A percentile compares a stretch with the other conserved stretches of the same genome.
Evolutionary conservation across 805 yeast species (phyloP).

Genomic region (Blastobotrys parvus): DNA sequence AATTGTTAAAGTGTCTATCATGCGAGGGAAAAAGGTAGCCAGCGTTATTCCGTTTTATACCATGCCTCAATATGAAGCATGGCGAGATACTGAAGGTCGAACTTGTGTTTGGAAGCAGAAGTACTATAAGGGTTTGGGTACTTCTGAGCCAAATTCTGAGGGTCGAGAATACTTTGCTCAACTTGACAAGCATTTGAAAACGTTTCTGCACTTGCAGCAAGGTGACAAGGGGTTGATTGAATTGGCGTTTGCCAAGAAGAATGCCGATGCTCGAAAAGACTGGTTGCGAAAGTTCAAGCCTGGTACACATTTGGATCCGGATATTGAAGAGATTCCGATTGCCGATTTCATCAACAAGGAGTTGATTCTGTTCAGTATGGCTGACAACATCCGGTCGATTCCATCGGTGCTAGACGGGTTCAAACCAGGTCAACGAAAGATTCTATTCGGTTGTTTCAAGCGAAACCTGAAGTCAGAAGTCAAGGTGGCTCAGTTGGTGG

Average conservation of each 20-base stretch:
- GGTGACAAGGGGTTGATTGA: conserved; percentile 70
- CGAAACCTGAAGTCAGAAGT: conserved; percentile 68
- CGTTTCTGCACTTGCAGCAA: conserved; percentile 71
- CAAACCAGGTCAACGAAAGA: conserved; percentile 96
- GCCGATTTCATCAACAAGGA: conserved; percentile 93
- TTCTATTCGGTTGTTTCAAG: conserved; percentile 78
- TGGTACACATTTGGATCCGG: conserved; percentile 85
- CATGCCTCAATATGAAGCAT: conserved; percentile 90
- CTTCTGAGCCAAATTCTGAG: conserved; percentile 66
- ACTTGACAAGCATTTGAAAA: conserved; percentile 77
- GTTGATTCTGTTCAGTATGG: conserved; percentile 88
- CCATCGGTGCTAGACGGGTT: conserved; percentile 93
- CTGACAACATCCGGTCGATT: conserved; percentile 91
- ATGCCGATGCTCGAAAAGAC: conserved; percentile 94
- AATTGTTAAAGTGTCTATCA: conserved; percentile 79
- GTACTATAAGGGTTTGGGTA: conserved; percentile 98
- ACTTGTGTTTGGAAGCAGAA: conserved; percentile 80
- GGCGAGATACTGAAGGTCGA: conserved; percentile 81
- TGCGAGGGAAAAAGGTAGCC: conserved; percentile 36
- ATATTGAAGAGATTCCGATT: conserved; percentile 69
- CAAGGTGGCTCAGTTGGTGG: conserved; percentile 85
- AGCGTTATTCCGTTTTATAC: conserved; percentile 70
- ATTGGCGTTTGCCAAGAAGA: conserved; percentile 87
- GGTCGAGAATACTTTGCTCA: conserved; percentile 82
- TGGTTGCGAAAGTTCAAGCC: conserved; percentile 90